A percentile compares a stretch with the other conserved stretches of the same genome.
Conservation (phyloP, 495 filamentous ascomycete species). For the Oidiodendron maius region DNA sequence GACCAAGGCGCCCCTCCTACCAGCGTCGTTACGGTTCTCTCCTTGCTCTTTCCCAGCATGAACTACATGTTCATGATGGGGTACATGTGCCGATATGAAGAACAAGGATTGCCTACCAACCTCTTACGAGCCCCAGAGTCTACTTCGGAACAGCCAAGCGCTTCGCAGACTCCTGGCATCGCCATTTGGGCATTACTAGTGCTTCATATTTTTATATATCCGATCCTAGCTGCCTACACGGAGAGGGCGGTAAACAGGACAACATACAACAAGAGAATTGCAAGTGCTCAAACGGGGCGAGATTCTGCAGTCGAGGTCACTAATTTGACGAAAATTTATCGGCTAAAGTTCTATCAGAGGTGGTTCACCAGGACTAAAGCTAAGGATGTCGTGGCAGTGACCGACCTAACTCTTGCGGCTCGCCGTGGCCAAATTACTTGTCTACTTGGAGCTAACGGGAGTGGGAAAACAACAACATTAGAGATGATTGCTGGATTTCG, state of each 20-base stretch:
- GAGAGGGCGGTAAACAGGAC: neutral
- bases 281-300: neutral
- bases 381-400: neutral
- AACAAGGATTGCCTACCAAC: neutral
- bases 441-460: conserved; percentile 1
- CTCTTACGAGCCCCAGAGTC: neutral
- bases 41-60: neutral
- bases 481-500: neutral
- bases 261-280: neutral
- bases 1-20: neutral
- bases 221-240: neutral
- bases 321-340: neutral
- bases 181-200: neutral
- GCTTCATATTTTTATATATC: neutral
- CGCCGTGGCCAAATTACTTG: neutral
- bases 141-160: neutral
- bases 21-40: neutral
- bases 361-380: neutral
- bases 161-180: neutral
- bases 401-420: neutral
- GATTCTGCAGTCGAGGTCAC: neutral
- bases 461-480: neutral
- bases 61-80: neutral
- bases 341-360: neutral
- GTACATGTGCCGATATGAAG: neutral